Evolutionary conservation across 352 stramenopile genomes (phyloP), one percentile per base, ranked within the genome.

Genomic region (Phytopythium helicoides): DNA sequence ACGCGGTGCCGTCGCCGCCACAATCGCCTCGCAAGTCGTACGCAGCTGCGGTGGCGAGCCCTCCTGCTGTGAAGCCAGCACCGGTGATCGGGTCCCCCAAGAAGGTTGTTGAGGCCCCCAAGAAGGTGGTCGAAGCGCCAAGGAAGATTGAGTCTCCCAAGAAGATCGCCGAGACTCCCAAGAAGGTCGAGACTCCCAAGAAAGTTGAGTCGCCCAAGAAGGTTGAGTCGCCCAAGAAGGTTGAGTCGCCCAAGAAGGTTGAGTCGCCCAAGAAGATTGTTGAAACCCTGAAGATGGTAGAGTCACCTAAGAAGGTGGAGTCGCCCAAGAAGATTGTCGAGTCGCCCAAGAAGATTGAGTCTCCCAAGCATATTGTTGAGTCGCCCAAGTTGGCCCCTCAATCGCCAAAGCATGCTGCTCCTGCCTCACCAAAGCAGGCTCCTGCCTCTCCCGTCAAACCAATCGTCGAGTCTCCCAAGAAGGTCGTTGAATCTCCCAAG

Each of bases 321-420:
- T 56, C 52, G 0, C 58, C 64, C 4, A 78, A 71, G 50, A 64
- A 68, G 41, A 39, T 22, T 3, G 36, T 42, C 19, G 57, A 64
- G 37, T 41, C 38, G 1, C 26, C 47, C 42, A 54, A 41, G 31
- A 36, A 40, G 10, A 47, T 53, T 22, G 56, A 60, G n/a, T 41
- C 37, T n/a, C 47, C 58, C 4, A 60, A 65, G 39, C 36, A 65
- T 28, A 22, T 37, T 9, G 19, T 26, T 5, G 5, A 44, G 15
- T 25, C 19, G 8, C 22, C 53, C 16, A 56, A 45, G 53, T n/a
- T 41, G 19, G 26, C 33, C 23, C 18, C 26, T 15, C 49, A 58
- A 18, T 47, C 44, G 14, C 49, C 50, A 3, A 62, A 47, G 25
- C 68, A 63, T 45, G 52, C 55, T 18, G 15, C 41, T 2, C 3